Evolutionary conservation across 495 filamentous ascomycete genomes (phyloP), one percentile per base, ranked within the genome.

Genomic region (Hypoxylon trugodes): DNA sequence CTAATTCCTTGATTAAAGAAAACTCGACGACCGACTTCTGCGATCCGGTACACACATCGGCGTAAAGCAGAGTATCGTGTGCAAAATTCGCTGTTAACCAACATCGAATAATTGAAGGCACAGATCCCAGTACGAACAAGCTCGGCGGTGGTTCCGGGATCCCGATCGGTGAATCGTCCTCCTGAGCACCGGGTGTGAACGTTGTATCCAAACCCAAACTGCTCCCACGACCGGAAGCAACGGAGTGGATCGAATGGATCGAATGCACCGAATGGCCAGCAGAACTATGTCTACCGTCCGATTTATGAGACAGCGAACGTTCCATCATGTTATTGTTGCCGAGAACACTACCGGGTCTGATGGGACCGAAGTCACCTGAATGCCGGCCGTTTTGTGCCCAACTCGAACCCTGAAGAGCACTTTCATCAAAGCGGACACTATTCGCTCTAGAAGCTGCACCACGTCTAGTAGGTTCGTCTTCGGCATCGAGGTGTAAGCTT

Each of bases 381-480:
- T 90, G 86, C 22, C 93, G 86, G 61, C 86, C 89, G 37, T 88
- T 86, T 59, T 94, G 92, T 30, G 88, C 89, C 82, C 93, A 96
- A 68, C 90, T 81, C 5, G 81, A 90, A 43, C 91, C 90, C 62
- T 96, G 93, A 55, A 96, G 86, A 2, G 96, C 94, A 70, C 91
- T 97, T 72, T 97, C 93, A 70, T 98, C 95, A 68, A 98, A 98
- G n/a, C 95, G 90, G 61, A 98, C 95, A 74, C 96, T 98, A 69
- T 98, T 98, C 16, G 95, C 95, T 62, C 95, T 84, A 24, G 96
- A 98, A 25, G 92, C 88, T 4, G 76, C 80, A 18, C 95, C 95
- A 53, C 96, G 85, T 55, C 96, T 83, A 36, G 78, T 73, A 2
- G 94, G 96, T 71, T 97, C 93, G 36, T 98, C 92, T 57, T 97